Evolutionary conservation across 1,284 basidiomycete genomes (phyloP).

Genomic region (Pterulicium gracile): DNA sequence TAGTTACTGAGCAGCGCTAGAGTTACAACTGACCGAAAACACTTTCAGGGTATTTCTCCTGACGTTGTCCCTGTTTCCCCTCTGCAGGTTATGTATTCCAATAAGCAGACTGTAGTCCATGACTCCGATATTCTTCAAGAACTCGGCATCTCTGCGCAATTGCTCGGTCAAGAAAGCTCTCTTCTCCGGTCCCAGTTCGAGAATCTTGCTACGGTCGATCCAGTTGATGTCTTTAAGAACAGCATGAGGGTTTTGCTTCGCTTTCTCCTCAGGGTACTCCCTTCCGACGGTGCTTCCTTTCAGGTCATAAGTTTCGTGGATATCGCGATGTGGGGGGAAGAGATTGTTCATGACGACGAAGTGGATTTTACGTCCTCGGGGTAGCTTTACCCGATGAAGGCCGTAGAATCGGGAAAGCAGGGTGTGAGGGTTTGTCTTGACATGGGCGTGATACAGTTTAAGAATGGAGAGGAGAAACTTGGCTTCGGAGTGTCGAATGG

Average conservation of each 20-base stretch:
- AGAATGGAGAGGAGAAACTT: conserved; percentile 86
- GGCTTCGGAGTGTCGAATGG: conserved; percentile 91
- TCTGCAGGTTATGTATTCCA: conserved; percentile 86
- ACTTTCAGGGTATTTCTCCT: conserved; percentile 85
- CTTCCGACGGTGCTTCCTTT: conserved; percentile 92
- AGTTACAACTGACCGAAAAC: conserved; percentile 74
- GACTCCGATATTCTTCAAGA: conserved; percentile 75
- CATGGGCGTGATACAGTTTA: conserved; percentile 79
- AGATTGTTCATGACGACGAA: conserved; percentile 99
- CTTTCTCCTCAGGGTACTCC: conserved; percentile 66
- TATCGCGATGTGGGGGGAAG: conserved; percentile 93
- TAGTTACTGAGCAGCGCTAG: conserved; percentile 19
- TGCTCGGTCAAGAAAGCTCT: conserved; percentile 85
- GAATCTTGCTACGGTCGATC: conserved; percentile 69
- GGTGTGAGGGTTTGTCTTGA: conserved; percentile 89
- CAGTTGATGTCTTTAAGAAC: conserved; percentile 96
- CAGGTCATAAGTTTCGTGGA: conserved; percentile 96
- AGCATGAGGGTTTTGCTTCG: conserved; percentile 61
- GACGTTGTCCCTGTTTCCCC: conserved; percentile 88
- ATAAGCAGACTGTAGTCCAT: conserved; percentile 97
- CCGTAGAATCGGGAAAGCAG: conserved; percentile 93
- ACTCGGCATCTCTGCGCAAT: conserved; percentile 76
- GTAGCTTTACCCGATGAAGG: conserved; percentile 93
- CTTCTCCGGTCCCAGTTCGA: conserved; percentile 94
- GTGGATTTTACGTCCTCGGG: conserved; percentile 90